Base-by-base conservation (phyloP, 306 rosid genomes). In the Psophocarpus tetragonolobus region DNA sequence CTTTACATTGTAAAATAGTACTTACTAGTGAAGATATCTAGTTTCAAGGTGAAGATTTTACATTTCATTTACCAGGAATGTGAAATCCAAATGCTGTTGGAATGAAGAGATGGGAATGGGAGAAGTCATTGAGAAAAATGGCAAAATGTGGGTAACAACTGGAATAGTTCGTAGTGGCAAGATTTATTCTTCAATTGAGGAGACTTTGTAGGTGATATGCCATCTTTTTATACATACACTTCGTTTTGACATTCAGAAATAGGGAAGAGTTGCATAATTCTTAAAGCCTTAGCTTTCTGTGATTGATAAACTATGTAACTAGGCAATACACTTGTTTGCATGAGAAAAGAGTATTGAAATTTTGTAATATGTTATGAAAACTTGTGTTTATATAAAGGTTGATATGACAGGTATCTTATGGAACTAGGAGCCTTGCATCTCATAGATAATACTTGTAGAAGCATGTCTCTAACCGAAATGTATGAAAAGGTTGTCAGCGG, bases 101-200 rank as follows among this genome's bases (percentile, higher is more conserved):
- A 69, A 84, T 62, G 87, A 86, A 18, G 84, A 85, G 48, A 82
- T 85, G 77, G 89, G 84, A 84, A 85, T 92, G 96, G 88, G 93
- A 6, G 88, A 95, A 75, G 82, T 89, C 18, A 48, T 80, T 65
- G 90, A 87, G 82, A 87, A 78, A 39, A 91, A 76, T 84, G 97
- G 98, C 2, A 81, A 85, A 63, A 72, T 84, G 85, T 89, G 93
- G 92, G 89, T 78, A 50, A 85, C 97, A 50, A 87, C 94, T 32
- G 97, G 93, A 72, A 85, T 89, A 71, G 88, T 82, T 79, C 88
- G 88, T 9, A n/a, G 61, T 26, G 87, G 88, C 73, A 86, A 84
- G 78, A 80, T 71, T 65, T 92, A 88, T 82, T 89, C 82, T 84
- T 88, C 92, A 23, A 83, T 88, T 45, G 96, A 91, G 81, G 98